Evolutionary conservation across 2,329 filamentous ascomycete species (phyloP).

Genomic region (Fusarium citri): DNA sequence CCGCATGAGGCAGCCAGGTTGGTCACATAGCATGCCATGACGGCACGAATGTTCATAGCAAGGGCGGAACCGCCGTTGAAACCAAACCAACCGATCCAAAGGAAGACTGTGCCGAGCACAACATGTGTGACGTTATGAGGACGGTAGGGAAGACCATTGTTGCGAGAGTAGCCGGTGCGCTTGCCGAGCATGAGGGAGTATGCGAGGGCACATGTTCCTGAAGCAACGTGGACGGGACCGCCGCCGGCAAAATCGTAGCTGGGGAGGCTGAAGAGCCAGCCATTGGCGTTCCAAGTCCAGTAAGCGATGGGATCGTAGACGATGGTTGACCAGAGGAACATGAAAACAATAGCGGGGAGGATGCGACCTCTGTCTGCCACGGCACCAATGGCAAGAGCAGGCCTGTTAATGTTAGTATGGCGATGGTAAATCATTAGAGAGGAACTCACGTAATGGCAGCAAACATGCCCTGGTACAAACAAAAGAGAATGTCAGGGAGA

Average conservation of each 20-base stretch:
- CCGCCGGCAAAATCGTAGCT: constrained; percentile 81
- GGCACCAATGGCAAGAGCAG: constrained; percentile 69
- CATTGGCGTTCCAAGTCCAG: constrained; percentile 81
- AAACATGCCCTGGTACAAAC: constrained; percentile 90
- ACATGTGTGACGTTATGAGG: constrained; percentile 81
- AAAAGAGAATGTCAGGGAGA: constrained; percentile 86
- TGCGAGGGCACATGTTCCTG: constrained; percentile 76
- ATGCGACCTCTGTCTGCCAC: constrained; percentile 71
- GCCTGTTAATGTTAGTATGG: constrained; percentile 51
- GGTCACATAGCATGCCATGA: constrained; percentile 91
- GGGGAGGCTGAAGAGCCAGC: constrained; percentile 76
- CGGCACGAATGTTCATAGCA: constrained; percentile 83
- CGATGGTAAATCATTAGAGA: not conserved
- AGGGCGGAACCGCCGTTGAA: constrained; percentile 92
- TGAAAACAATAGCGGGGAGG: constrained; percentile 72
- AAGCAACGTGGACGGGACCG: constrained; percentile 80
- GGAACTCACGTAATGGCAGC: constrained; percentile 82
- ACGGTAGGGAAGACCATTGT: constrained; percentile 72
- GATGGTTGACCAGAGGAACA: constrained; percentile 77
- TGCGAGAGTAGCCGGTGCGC: constrained; percentile 70
- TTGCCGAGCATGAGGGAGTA: constrained; percentile 80
- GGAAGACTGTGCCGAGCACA: constrained; percentile 77
- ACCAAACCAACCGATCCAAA: constrained; percentile 97
- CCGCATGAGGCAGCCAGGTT: constrained; percentile 86
- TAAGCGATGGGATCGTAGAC: constrained; percentile 81